phyloP scores from a whole-genome alignment of 164 flowering plant species.

The Umbilicus rupestris region DNA sequence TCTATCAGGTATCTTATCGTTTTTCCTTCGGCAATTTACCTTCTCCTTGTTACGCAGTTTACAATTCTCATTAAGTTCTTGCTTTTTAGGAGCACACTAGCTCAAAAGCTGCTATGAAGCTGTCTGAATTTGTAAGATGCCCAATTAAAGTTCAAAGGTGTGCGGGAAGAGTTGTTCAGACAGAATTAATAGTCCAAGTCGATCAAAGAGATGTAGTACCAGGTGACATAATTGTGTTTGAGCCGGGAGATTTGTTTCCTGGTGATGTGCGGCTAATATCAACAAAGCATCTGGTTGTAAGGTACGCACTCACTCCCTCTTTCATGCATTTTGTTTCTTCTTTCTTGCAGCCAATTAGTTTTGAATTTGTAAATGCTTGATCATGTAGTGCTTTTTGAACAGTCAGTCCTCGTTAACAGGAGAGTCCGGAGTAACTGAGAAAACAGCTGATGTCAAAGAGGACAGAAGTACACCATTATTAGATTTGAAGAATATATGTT shows the following conservation, averaged over 20 bases:
- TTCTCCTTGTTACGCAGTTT: not conserved
- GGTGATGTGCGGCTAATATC: constrained; percentile 63
- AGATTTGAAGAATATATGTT: constrained; percentile 67
- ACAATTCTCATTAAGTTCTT: not conserved
- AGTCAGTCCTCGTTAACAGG: constrained; percentile 86
- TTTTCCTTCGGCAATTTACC: not conserved
- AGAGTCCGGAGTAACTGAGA: constrained; percentile 55
- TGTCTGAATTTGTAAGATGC: constrained; percentile 49
- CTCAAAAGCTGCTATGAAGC: constrained; percentile 74
- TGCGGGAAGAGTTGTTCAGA: constrained; percentile 66
- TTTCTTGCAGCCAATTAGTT: constrained; percentile 1
- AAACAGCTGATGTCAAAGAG: constrained; percentile 55
- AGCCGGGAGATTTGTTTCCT: constrained; percentile 76
- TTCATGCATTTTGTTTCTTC: constrained; percentile 13
- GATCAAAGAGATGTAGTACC: constrained; percentile 75
- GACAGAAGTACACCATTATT: constrained; percentile 51
- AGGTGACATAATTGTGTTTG: constrained; percentile 58
- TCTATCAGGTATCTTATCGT: constrained; percentile 44
- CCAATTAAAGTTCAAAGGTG: constrained; percentile 78
- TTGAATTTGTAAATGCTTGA: constrained; percentile 20
- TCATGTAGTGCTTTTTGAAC: constrained; percentile 40
- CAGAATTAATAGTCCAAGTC: constrained; percentile 60
- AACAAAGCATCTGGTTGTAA: constrained; percentile 62
- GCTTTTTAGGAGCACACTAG: constrained; percentile 50
- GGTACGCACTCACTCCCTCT: constrained; percentile 25